Evolutionary conservation across 1,284 basidiomycete genomes (phyloP).

Genomic region (Coniferiporia weirii): DNA sequence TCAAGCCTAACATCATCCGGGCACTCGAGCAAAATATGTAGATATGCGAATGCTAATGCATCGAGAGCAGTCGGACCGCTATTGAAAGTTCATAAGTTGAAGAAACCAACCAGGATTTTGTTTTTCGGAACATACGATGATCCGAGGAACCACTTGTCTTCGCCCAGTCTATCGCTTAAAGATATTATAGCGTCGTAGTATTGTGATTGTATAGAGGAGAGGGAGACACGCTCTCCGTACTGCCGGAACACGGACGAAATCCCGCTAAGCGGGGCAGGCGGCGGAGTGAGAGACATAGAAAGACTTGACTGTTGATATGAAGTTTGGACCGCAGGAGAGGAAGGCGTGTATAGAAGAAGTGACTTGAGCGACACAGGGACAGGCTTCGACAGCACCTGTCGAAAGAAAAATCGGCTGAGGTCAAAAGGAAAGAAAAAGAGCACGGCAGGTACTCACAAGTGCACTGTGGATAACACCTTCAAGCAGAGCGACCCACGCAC

Average conservation of each 20-base stretch:
- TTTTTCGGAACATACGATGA: conserved; percentile 55
- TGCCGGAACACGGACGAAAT: conserved; percentile 55
- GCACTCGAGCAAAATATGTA: conserved; percentile 59
- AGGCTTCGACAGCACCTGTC: conserved; percentile 45
- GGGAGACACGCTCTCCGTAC: conserved; percentile 51
- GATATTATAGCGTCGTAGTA: conserved; percentile 69
- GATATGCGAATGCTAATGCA: conserved; percentile 72
- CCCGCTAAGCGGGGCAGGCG: conserved; percentile 65
- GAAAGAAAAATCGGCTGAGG: conserved; percentile 7
- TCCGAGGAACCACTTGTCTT: conserved; percentile 72
- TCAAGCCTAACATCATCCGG: conserved; percentile 47
- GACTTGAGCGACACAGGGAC: conserved; percentile 34
- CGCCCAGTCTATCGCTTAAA: conserved; percentile 65
- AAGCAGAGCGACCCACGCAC: conserved; percentile 72
- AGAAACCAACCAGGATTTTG: background rate
- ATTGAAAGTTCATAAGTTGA: conserved; percentile 8
- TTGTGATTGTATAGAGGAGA: conserved; percentile 42
- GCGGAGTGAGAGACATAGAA: conserved; percentile 40
- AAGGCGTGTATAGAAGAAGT: conserved; percentile 32
- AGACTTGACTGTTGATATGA: conserved; percentile 24
- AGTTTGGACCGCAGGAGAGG: conserved; percentile 23
- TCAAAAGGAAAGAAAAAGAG: background rate
- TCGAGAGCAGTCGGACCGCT: conserved; percentile 72
- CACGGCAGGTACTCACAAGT: conserved; percentile 42
- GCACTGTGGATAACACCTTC: conserved; percentile 72